A percentile compares a stretch with the other conserved stretches of the same genome.
Conservation (phyloP, 2,329 filamentous ascomycete species). For the Neopestalotiopsis rosae region DNA sequence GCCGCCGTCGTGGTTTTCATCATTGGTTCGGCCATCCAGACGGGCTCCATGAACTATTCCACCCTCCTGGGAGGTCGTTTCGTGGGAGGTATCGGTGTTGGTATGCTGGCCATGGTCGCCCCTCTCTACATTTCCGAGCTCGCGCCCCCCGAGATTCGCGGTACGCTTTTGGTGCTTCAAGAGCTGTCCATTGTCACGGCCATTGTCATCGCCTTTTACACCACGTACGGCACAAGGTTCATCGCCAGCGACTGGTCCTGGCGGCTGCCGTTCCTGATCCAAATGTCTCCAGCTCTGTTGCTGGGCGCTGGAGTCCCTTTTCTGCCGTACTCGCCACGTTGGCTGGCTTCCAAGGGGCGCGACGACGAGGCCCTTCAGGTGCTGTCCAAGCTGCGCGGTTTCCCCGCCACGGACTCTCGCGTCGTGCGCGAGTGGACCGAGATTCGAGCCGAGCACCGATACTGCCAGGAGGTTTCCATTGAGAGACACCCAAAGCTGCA, state of each 20-base stretch:
- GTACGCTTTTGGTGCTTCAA: slow-evolving; percentile 53
- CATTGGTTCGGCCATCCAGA: slow-evolving; percentile 48
- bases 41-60: slow-evolving; percentile 31
- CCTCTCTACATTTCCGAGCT: slow-evolving; percentile 37
- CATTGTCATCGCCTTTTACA: slow-evolving; percentile 58
- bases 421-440: slow-evolving; percentile 53
- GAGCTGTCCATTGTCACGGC: slow-evolving; percentile 56
- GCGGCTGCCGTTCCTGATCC: slow-evolving; percentile 51
- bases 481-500: slow-evolving; percentile 41
- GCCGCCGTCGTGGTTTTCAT: slow-evolving; percentile 45
- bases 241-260: slow-evolving; percentile 48
- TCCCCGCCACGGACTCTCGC: slow-evolving; percentile 46
- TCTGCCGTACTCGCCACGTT: slow-evolving; percentile 51
- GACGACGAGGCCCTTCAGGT: slow-evolving; percentile 43
- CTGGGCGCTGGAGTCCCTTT: slow-evolving; percentile 47
- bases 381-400: slow-evolving; percentile 43
- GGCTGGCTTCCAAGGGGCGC: slow-evolving; percentile 45
- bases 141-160: slow-evolving; percentile 42
- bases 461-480: slow-evolving; percentile 45
- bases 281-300: slow-evolving; percentile 46
- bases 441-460: slow-evolving; percentile 53
- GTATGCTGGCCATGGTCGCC: slow-evolving; percentile 27
- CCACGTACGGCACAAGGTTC: slow-evolving; percentile 55
- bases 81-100: slow-evolving; percentile 37
- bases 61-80: slow-evolving; percentile 32